Conservation (phyloP, 306 rosid species). For the Spatholobus suberectus region DNA sequence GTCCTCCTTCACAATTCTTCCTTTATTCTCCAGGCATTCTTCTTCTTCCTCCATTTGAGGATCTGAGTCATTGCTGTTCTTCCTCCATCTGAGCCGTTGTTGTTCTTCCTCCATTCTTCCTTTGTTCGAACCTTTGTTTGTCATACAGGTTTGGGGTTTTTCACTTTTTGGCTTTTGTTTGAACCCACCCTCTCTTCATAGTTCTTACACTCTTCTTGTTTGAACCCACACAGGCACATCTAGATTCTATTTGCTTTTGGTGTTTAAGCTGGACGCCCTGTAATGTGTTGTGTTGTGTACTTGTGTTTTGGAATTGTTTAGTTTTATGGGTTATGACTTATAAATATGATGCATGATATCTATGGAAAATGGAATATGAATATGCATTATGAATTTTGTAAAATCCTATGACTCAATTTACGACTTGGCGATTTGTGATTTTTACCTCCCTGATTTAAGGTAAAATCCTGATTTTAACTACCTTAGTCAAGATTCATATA, state of each 20-base stretch:
- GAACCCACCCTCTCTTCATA: no score
- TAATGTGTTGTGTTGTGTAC: not conserved
- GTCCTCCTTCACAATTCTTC: no score
- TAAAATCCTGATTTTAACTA: not conserved
- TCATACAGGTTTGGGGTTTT: no score
- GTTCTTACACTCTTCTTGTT: not conserved
- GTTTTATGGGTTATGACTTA: not conserved
- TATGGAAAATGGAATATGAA: not conserved
- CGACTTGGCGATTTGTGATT: no score
- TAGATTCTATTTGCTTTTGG: not conserved
- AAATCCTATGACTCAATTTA: not conserved
- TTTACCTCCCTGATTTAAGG: not conserved
- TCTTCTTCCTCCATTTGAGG: no score
- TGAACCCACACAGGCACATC: not conserved
- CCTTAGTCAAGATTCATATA: not conserved
- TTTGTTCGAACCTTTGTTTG: not conserved
- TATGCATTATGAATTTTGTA: not conserved
- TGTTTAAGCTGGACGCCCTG: not conserved
- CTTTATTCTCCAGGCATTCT: no score
- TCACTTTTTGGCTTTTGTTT: not conserved
- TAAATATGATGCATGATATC: not conserved
- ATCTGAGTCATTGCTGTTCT: no score
- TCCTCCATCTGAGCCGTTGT: no score
- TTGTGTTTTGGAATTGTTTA: not conserved
- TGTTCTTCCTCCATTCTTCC: not conserved